A percentile compares a stretch with the other conserved stretches of the same genome.
phyloP scores from a whole-genome alignment of 2,329 filamentous ascomycete species.

The Davidsoniella virescens region DNA sequence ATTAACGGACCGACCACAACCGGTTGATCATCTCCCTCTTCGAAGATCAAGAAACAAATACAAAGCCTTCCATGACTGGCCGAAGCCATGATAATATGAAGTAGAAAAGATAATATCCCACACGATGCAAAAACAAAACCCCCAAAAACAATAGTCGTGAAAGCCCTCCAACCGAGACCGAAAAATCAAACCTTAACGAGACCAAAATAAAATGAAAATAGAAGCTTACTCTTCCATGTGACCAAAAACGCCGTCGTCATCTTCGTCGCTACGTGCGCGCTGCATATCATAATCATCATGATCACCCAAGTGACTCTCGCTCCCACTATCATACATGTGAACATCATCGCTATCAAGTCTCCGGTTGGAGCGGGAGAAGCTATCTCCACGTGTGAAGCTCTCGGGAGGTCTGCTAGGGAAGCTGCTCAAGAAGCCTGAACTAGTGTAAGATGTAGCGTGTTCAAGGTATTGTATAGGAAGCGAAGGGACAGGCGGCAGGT shows the following conservation, averaged over 20 bases:
- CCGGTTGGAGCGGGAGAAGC: conserved; percentile 21
- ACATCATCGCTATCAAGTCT: conserved; percentile 34
- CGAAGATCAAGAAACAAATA: not conserved
- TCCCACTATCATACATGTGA: conserved; percentile 51
- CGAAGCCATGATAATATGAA: not conserved
- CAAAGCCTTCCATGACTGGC: not conserved
- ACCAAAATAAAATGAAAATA: not conserved
- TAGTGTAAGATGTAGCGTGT: conserved; percentile 38
- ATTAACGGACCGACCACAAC: conserved; percentile 3
- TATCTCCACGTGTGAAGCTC: conserved; percentile 46
- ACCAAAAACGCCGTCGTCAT: conserved; percentile 91
- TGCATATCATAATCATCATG: conserved; percentile 47
- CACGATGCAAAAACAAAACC: not conserved
- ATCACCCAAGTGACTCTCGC: conserved; percentile 43
- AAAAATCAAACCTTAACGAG: conserved; percentile 2
- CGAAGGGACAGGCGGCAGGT: conserved; percentile 76
- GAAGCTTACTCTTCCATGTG: conserved; percentile 61
- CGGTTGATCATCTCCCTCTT: not conserved
- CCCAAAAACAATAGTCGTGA: conserved; percentile 7
- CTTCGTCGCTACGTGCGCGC: conserved; percentile 60
- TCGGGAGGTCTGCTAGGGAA: conserved; percentile 44
- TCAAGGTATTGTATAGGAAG: conserved; percentile 67
- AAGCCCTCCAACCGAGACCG: not conserved
- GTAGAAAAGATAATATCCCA: not conserved
- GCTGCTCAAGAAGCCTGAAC: conserved; percentile 46